Percentiles rank a stretch among this genome's conserved stretches.
Conservation (phyloP, 1,139 yeast species). For the Yamadazyma triangularis region DNA sequence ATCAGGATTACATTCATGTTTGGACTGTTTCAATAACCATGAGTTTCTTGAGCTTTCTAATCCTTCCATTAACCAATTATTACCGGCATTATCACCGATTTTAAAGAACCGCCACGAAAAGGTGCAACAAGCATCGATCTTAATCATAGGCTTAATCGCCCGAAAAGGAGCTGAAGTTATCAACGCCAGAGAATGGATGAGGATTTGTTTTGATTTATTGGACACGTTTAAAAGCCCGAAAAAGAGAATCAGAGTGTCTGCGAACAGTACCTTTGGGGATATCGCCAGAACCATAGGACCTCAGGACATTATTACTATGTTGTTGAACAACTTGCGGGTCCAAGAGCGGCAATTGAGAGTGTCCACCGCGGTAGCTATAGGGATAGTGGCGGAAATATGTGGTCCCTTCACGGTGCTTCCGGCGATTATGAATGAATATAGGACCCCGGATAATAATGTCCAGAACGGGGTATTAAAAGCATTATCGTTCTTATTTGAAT, state of each 20-base stretch:
- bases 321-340: slow-evolving; percentile 78
- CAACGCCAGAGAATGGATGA: slow-evolving; percentile 96
- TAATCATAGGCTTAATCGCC: slow-evolving; percentile 80
- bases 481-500: slow-evolving; percentile 89
- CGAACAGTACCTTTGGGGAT: slow-evolving; percentile 86
- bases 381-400: slow-evolving; percentile 92
- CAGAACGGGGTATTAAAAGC: slow-evolving; percentile 96
- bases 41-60: slow-evolving; percentile 57
- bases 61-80: slow-evolving; percentile 79
- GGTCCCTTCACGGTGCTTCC: slow-evolving; percentile 95
- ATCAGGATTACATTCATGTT: slow-evolving; percentile 55
- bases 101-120: slow-evolving; percentile 85
- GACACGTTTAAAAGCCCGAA: slow-evolving; percentile 84
- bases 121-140: slow-evolving; percentile 84
- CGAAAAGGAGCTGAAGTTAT: slow-evolving; percentile 79
- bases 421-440: slow-evolving; percentile 91
- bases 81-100: slow-evolving; percentile 90
- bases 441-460: slow-evolving; percentile 88
- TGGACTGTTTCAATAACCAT: slow-evolving; percentile 32
- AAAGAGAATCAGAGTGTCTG: slow-evolving; percentile 75
- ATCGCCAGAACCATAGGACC: slow-evolving; percentile 96
- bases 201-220: slow-evolving; percentile 85
- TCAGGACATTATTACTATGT: slow-evolving; percentile 83
- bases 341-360: slow-evolving; percentile 97
- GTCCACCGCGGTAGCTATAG: slow-evolving; percentile 97